Conservation (phyloP, 2,329 filamentous ascomycete genomes). For the Escovopsis weberi region DNA sequence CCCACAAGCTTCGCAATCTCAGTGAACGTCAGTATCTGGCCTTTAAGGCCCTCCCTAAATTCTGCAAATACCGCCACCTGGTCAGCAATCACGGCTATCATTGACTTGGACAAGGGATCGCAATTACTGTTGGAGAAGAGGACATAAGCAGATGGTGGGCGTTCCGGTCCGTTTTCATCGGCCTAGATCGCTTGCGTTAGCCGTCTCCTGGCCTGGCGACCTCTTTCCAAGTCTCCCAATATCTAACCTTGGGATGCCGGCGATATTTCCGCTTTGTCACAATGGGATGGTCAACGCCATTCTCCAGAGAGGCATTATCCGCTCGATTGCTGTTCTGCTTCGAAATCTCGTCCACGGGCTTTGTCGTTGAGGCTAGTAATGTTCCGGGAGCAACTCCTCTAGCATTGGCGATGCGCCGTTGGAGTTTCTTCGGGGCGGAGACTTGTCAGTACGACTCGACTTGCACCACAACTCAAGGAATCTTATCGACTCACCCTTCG, state of each 20-base stretch:
- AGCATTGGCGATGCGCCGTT: constrained; percentile 64
- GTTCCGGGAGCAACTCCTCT: constrained; percentile 45
- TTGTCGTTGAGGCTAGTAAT: constrained; percentile 34
- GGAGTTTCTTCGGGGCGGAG: constrained; percentile 51
- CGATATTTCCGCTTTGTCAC: constrained; percentile 60
- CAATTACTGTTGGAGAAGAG: constrained; percentile 70
- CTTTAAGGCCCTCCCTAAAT: constrained; percentile 64
- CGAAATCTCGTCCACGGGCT: constrained; percentile 36
- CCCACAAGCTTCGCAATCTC: constrained; percentile 74
- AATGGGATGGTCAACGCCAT: constrained; percentile 26
- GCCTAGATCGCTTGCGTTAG: constrained; percentile 28
- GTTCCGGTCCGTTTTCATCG: constrained; percentile 66
- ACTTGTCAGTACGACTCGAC: neutral
- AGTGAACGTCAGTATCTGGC: constrained; percentile 63
- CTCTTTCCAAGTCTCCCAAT: neutral
- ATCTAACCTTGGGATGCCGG: constrained; percentile 56
- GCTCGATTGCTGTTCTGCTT: constrained; percentile 38
- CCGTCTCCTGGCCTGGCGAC: too few relatives aligned
- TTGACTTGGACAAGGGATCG: neutral
- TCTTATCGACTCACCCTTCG: constrained; percentile 45
- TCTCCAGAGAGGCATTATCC: constrained; percentile 33
- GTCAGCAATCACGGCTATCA: neutral
- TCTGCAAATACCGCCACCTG: constrained; percentile 27
- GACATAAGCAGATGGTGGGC: constrained; percentile 71
- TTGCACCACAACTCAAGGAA: too few relatives aligned